phyloP scores from a whole-genome alignment of 306 rosid species.

The Acmispon strigosus region DNA sequence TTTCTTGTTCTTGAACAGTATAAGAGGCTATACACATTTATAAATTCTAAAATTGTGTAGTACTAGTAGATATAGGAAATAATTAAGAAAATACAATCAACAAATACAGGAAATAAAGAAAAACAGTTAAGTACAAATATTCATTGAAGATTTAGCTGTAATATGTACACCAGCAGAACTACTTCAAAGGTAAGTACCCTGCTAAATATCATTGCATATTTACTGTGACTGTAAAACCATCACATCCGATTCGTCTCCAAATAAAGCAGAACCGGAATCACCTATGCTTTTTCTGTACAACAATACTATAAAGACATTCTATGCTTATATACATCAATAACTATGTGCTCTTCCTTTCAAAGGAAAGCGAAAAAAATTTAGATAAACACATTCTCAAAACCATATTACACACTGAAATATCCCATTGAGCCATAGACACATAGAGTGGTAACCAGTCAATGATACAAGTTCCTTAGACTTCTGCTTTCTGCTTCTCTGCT shows the following conservation, averaged over 20 bases:
- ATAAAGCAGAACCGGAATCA: slow-evolving; percentile 18
- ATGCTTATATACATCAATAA: slow-evolving; percentile 7
- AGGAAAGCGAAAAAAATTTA: background rate
- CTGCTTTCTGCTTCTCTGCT: background rate
- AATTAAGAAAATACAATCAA: no score
- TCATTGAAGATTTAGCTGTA: no score
- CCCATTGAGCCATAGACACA: background rate
- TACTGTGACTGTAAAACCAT: background rate
- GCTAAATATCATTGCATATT: background rate
- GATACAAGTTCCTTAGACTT: background rate
- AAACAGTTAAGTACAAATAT: no score
- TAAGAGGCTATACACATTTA: no score
- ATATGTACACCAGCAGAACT: no score
- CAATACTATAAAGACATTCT: background rate
- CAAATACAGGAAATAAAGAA: no score
- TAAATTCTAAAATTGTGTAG: no score
- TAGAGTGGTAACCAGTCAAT: background rate
- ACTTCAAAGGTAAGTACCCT: background rate
- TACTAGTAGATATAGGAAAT: no score
- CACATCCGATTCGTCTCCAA: slow-evolving; percentile 17
- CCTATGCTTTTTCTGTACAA: slow-evolving; percentile 36
- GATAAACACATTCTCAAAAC: background rate
- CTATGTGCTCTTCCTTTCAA: background rate
- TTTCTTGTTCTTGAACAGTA: no score
- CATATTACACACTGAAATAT: slow-evolving; percentile 10